A percentile compares a stretch with the other conserved stretches of the same genome.
phyloP scores from a whole-genome alignment of 106 monocot genomes.

The Platanthera zijinensis region DNA sequence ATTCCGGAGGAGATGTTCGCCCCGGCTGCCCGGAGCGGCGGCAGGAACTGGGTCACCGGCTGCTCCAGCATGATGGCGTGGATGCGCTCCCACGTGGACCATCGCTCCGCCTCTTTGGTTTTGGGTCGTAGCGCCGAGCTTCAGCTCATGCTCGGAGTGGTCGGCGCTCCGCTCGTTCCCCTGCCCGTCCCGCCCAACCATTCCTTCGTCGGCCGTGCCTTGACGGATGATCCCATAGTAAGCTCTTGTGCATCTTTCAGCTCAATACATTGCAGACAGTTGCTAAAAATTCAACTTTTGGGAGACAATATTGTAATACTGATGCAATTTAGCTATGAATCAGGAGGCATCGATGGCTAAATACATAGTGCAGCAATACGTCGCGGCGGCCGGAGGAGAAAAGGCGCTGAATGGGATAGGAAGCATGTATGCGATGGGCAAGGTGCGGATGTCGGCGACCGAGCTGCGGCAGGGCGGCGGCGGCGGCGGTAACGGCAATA shows the following conservation, averaged over 20 bases:
- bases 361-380: conserved; percentile 82
- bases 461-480: conserved; percentile 9
- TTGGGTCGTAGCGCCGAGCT: conserved; percentile 34
- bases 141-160: conserved; percentile 83
- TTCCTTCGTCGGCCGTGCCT: conserved; percentile 2
- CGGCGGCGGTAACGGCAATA: background rate
- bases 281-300: no score
- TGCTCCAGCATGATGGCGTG: conserved; percentile 36
- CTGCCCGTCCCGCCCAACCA: conserved; percentile 31
- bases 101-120: conserved; percentile 10
- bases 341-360: conserved; percentile 74
- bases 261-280: background rate
- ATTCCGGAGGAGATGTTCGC: conserved; percentile 51
- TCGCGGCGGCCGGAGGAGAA: conserved; percentile 72
- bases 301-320: background rate
- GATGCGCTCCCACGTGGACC: conserved; percentile 21
- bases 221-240: conserved; percentile 64
- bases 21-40: conserved; percentile 1
- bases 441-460: conserved; percentile 53
- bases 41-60: conserved; percentile 9
- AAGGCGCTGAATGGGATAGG: conserved; percentile 33
- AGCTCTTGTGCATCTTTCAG: background rate
- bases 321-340: conserved; percentile 4
- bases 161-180: conserved; percentile 72
- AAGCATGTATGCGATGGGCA: conserved; percentile 92